These are phyloP conservation scores for Alnus glutinosa DNA, from an alignment of 306 rosid genomes.

Conservation along the genomic window DNA sequence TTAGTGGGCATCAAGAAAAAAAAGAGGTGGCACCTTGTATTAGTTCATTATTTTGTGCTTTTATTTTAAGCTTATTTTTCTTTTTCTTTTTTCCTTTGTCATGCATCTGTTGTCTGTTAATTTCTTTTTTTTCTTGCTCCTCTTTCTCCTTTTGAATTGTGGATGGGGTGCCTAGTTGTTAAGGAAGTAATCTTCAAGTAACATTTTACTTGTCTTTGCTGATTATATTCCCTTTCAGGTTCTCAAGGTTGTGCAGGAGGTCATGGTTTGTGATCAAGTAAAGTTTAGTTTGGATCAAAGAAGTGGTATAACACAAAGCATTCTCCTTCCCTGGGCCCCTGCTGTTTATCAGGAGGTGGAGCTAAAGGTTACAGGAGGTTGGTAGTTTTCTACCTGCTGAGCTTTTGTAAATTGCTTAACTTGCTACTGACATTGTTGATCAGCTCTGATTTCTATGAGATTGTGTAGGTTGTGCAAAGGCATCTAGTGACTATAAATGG, in stretches of 20 bases:
- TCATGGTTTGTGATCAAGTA: conserved; percentile 72
- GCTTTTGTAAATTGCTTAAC: conserved; percentile 23
- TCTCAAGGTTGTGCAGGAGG: conserved; percentile 69
- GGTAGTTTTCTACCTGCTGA: conserved; percentile 39
- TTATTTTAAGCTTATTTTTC: conserved; percentile 2
- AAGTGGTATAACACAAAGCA: conserved; percentile 37
- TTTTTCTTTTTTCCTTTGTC: not conserved
- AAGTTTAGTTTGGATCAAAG: conserved; percentile 52
- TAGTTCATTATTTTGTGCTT: conserved; percentile 21
- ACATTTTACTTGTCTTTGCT: conserved; percentile 3
- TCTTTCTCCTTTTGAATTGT: not conserved
- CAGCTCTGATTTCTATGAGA: conserved; percentile 14
- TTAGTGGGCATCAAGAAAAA: conserved; percentile 41
- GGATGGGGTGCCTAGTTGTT: conserved; percentile 22
- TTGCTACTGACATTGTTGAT: conserved; percentile 27
- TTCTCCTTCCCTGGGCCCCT: conserved; percentile 86
- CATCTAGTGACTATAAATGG: conserved; percentile 80
- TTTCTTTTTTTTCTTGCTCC: not conserved
- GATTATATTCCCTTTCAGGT: conserved; percentile 31
- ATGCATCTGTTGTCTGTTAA: conserved; percentile 13
- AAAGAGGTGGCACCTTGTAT: conserved; percentile 57
- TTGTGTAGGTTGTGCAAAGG: conserved; percentile 76
- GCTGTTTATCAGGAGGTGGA: conserved; percentile 79
- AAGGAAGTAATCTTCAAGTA: conserved; percentile 5
- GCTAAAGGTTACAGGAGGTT: conserved; percentile 84